Evolutionary conservation across 129 eudicot species (phyloP).

Genomic region (Chrysanthemum lavandulifolium): DNA sequence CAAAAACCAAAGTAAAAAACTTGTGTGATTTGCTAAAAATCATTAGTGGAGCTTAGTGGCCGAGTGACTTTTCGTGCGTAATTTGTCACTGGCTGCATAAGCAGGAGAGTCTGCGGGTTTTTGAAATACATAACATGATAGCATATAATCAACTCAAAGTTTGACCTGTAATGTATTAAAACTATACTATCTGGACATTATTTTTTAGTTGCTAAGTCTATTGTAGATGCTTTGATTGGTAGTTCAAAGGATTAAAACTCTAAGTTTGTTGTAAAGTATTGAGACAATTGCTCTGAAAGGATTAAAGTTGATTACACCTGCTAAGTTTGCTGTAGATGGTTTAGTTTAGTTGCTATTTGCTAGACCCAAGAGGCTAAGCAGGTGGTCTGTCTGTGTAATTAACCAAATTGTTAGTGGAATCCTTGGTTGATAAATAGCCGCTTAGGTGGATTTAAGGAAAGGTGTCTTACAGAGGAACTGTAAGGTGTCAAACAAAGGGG

Average conservation of each 20-base stretch:
- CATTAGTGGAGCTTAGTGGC: not conserved
- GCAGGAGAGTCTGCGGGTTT: not conserved
- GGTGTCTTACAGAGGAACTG: too few relatives aligned
- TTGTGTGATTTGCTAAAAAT: not conserved
- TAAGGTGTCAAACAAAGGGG: too few relatives aligned
- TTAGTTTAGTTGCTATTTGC: not conserved
- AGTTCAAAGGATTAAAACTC: not conserved
- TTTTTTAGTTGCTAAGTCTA: not conserved
- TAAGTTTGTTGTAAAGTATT: too few relatives aligned
- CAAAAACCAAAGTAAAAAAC: not conserved
- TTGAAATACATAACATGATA: too few relatives aligned
- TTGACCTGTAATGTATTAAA: not conserved
- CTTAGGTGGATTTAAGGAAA: too few relatives aligned
- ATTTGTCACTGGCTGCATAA: not conserved
- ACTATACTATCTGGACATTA: not conserved
- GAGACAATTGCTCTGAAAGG: not conserved
- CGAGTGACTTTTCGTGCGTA: not conserved
- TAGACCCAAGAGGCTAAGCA: not conserved
- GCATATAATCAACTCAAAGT: not conserved
- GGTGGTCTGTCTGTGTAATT: not conserved
- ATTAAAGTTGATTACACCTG: not conserved
- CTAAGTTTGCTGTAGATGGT: not conserved
- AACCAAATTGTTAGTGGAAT: not conserved
- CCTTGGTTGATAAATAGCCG: too few relatives aligned
- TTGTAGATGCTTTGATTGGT: not conserved